Evolutionary conservation across 148 eudicot species (phyloP), one percentile per base, ranked within the genome.

Genomic region (Camellia sinensis): DNA sequence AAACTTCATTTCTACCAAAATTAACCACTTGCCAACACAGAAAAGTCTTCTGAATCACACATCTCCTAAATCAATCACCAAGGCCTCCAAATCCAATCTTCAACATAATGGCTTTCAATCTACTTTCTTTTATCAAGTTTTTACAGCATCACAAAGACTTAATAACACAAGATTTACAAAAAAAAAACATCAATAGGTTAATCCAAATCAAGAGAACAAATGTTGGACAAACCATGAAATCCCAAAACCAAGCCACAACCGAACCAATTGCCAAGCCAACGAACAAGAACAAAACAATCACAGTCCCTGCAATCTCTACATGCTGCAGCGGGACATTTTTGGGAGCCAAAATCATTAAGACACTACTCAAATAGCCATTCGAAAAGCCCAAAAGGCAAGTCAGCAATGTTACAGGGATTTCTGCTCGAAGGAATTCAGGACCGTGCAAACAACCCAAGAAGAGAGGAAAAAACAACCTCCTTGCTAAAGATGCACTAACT

Each of bases 211-310:
- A 6, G 61, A 7, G 52, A 48, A 3, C 3, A 3, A 14, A 57
- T 57, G 12, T 3, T 3, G 17, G 0, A 14, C 52, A 57, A 57
- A 57, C 9, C 61, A 4, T 5, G 6, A 4, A 4, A 48, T 91
- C 94, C 98, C 98, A 95, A 78, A 95, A 91, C 96, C 97, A 95
- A 44, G 94, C 85, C 44, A 93, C 93, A 18, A 91, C 64, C 0
- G 98, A 95, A 80, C 98, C 98, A 88, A 83, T 79, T 61, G 96
- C 92, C 85, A 95, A 71, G 17, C 98, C 98, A 21, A 92, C 41
- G 48, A 86, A 85, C 22, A 95, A 83, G 88, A 90, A 95, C 90
- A 95, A 73, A 70, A 92, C 96, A 6, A 83, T 72, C 83, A 95
- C 91, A n/a, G 83, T 88, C 82, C 96, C 98, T 4, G 93, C 95